Evolutionary conservation across 2,329 filamentous ascomycete species (phyloP).

Genomic region (Zopfia rhizophila): DNA sequence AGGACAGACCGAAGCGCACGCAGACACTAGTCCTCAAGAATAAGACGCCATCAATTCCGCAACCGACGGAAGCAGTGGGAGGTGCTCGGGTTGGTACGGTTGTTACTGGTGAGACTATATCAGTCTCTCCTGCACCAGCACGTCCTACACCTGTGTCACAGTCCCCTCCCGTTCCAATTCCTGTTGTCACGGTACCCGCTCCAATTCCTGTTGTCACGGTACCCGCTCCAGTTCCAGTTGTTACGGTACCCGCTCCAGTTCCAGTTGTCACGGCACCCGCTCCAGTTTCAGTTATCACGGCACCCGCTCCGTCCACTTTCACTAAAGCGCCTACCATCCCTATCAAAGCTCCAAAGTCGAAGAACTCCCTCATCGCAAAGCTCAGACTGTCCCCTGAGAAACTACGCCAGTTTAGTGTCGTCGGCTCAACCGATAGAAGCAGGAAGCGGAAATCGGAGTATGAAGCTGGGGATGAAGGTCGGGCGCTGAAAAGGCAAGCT

Average conservation of each 20-base stretch:
- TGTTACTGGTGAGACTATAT: neutral
- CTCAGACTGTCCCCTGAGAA: slow-evolving; percentile 29
- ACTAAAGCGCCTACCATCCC: slow-evolving; percentile 10
- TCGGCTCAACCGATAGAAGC: neutral
- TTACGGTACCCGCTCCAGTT: too few relatives aligned
- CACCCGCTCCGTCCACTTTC: slow-evolving; percentile 8
- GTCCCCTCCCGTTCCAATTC: slow-evolving; percentile 4
- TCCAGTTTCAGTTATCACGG: slow-evolving; percentile 17
- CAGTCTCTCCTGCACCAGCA: slow-evolving; percentile 8
- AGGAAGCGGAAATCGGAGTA: slow-evolving; percentile 35
- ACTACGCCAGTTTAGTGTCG: slow-evolving; percentile 15
- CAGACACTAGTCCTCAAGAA: neutral
- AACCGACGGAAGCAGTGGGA: neutral
- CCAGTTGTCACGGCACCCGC: slow-evolving; percentile 6
- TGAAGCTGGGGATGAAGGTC: slow-evolving; percentile 24
- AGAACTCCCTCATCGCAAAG: slow-evolving; percentile 32
- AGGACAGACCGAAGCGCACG: neutral
- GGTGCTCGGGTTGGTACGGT: neutral
- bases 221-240: neutral
- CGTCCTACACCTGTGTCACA: slow-evolving; percentile 12
- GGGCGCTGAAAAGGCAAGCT: slow-evolving; percentile 38
- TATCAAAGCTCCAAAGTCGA: slow-evolving; percentile 23
- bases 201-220: neutral
- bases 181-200: slow-evolving; percentile 9
- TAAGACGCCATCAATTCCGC: neutral